These are phyloP conservation scores for Acacia acuminata DNA, from an alignment of 306 rosid species.

Conservation along the genomic window DNA sequence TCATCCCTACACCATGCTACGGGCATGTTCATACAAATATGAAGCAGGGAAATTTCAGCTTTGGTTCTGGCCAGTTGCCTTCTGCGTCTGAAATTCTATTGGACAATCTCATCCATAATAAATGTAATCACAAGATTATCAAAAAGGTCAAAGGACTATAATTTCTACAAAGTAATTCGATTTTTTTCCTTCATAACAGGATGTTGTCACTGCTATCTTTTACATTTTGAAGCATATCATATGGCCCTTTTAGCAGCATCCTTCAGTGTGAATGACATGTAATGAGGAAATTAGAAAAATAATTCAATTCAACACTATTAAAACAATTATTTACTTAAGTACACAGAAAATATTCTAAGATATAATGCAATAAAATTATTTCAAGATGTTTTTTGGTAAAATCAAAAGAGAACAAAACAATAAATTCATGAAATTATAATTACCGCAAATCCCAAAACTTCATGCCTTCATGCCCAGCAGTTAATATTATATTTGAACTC, in stretches of 20 bases:
- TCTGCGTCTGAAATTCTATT: neutral
- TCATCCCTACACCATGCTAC: neutral
- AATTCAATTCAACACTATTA: neutral
- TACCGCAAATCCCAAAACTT: conserved; percentile 97
- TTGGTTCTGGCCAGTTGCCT: neutral
- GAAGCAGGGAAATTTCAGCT: neutral
- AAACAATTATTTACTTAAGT: neutral
- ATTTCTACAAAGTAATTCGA: neutral
- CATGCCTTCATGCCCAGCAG: conserved; percentile 90
- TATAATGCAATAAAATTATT: conserved; percentile 10
- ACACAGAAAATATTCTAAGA: neutral
- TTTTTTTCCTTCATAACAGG: neutral
- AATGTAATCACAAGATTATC: neutral
- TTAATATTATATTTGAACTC: conserved; percentile 66
- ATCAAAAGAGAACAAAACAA: conserved; percentile 12
- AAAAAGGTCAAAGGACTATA: neutral
- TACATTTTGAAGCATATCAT: neutral
- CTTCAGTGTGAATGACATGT: neutral
- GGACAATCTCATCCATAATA: neutral
- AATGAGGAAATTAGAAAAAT: neutral
- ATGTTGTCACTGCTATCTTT: neutral
- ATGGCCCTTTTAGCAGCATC: neutral
- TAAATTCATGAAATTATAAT: conserved; percentile 17
- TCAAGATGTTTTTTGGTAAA: conserved; percentile 8
- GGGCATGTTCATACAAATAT: neutral